Percentiles rank a stretch among this genome's conserved stretches.
Evolutionary conservation across 2,329 filamentous ascomycete species (phyloP).

Genomic region (Pestalotiopsis sp.): DNA sequence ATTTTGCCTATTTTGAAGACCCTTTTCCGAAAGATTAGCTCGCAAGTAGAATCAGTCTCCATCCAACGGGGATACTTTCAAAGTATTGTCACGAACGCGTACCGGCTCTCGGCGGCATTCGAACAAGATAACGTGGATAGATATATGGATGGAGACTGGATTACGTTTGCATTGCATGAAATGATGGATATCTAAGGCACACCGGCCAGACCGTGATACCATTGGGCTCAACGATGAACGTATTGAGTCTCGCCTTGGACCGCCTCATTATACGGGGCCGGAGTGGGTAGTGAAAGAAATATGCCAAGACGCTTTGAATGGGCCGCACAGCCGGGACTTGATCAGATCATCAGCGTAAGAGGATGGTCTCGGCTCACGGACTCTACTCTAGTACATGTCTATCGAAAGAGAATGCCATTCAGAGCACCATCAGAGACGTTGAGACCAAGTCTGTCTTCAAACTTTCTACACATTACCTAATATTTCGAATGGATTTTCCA

Average conservation of each 20-base stretch:
- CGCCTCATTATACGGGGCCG: not conserved
- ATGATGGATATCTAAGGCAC: not conserved
- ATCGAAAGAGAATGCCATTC: no score
- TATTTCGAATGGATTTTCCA: not conserved
- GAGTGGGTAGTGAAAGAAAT: not conserved
- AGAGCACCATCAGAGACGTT: no score
- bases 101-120: not conserved
- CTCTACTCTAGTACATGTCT: no score
- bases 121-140: not conserved
- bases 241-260: not conserved
- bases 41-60: not conserved
- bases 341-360: not conserved
- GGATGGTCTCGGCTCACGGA: no score
- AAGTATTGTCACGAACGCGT: not conserved
- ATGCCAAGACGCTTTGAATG: not conserved
- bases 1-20: not conserved
- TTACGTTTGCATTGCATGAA: not conserved
- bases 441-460: no score
- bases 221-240: not conserved
- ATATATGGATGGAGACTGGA: not conserved
- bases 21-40: not conserved
- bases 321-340: not conserved
- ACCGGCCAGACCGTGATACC: not conserved
- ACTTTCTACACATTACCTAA: not conserved
- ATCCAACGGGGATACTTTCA: not conserved